A percentile compares a stretch with the other conserved stretches of the same genome.
phyloP scores from a whole-genome alignment of 176 grass and related monocot genomes.

The Oryza coarctata region DNA sequence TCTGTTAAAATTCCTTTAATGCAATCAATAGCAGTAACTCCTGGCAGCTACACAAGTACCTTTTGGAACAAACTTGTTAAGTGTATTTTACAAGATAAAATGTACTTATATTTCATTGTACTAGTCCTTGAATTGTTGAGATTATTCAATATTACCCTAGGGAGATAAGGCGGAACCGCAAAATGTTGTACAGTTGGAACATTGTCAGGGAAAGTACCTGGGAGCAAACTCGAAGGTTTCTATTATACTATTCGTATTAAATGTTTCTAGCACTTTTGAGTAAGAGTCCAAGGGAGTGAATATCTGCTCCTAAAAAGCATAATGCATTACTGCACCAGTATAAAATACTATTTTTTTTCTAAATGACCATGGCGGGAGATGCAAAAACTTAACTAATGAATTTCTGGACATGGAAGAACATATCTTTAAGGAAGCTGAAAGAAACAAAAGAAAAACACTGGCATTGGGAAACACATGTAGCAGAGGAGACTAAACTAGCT shows the following conservation, averaged over 20 bases:
- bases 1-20: neutral
- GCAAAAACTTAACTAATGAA: slow-evolving; percentile 4
- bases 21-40: neutral
- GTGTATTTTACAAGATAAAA: neutral
- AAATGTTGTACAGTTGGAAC: slow-evolving; percentile 11
- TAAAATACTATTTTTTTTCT: neutral
- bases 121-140: neutral
- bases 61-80: neutral
- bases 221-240: neutral
- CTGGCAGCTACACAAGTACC: neutral
- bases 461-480: neutral
- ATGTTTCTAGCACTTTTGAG: neutral
- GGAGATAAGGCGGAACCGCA: too few relatives aligned
- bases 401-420: neutral
- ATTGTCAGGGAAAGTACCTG: neutral
- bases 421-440: neutral
- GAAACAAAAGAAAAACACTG: neutral
- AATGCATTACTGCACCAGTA: neutral
- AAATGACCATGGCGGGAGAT: neutral
- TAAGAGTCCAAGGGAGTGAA: slow-evolving; percentile 8
- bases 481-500: neutral
- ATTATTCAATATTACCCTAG: neutral
- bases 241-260: neutral
- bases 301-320: neutral
- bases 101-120: neutral